A percentile compares a stretch with the other conserved stretches of the same genome.
phyloP scores from a whole-genome alignment of 495 filamentous ascomycete genomes.

The Penicillium crystallinum region DNA sequence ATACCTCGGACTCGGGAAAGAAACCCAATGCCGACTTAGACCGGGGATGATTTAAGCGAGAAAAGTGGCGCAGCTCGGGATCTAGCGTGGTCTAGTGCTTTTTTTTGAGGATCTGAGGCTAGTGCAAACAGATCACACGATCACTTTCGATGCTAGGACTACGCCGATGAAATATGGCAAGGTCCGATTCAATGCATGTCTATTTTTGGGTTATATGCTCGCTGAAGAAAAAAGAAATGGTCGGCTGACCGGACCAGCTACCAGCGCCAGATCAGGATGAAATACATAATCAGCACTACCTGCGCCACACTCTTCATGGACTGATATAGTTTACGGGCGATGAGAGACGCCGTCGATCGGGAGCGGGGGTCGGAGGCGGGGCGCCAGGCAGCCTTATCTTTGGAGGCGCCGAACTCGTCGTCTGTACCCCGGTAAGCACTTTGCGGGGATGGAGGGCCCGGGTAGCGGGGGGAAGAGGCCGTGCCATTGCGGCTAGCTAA shows the following conservation, averaged over 20 bases:
- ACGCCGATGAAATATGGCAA: background rate
- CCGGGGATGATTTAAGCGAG: background rate
- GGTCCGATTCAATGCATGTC: slow-evolving; percentile 1
- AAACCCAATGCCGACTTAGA: no score
- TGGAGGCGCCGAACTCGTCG: slow-evolving; percentile 20
- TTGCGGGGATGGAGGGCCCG: slow-evolving; percentile 16
- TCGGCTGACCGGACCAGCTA: slow-evolving; percentile 18
- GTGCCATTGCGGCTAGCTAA: slow-evolving; percentile 31
- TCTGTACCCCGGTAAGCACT: slow-evolving; percentile 26
- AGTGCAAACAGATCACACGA: background rate
- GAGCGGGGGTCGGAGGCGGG: slow-evolving; percentile 7
- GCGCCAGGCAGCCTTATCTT: slow-evolving; percentile 19
- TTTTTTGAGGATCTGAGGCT: no score
- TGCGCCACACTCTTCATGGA: slow-evolving; percentile 37
- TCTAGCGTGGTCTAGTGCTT: background rate
- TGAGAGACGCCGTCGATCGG: slow-evolving; percentile 7
- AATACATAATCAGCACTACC: slow-evolving; percentile 45
- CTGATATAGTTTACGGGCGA: slow-evolving; percentile 21
- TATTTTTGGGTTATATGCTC: slow-evolving; percentile 17
- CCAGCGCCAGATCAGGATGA: slow-evolving; percentile 50
- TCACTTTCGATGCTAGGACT: background rate
- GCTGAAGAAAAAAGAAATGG: slow-evolving; percentile 6
- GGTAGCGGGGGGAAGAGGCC: slow-evolving; percentile 22
- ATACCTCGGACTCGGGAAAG: background rate
- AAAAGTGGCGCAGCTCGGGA: background rate